Conservation (phyloP, 306 rosid species). For the Ochetophila trinervis region DNA sequence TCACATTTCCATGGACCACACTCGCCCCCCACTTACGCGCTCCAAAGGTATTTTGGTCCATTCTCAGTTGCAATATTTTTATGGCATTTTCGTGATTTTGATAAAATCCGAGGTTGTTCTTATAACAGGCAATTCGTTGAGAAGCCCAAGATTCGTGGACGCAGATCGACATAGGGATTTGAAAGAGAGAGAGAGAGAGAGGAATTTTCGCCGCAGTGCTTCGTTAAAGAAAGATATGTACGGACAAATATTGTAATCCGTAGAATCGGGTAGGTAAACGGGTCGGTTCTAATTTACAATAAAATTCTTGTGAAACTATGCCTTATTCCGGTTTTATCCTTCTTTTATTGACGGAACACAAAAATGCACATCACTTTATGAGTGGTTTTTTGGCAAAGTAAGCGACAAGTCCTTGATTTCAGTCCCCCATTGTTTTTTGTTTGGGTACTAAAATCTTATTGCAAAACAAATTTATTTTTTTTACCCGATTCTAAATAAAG, state of each 20-base stretch:
- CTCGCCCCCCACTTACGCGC: no score
- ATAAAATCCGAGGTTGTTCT: not conserved
- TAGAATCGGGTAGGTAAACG: not conserved
- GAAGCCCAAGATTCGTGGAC: slow-evolving; percentile 51
- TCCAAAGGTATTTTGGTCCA: slow-evolving; percentile 6
- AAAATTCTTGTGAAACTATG: no score
- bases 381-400: no score
- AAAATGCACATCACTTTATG: not conserved
- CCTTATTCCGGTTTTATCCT: not conserved
- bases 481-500: no score
- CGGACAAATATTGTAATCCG: slow-evolving; percentile 32
- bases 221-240: slow-evolving; percentile 4
- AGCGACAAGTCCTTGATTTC: no score
- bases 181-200: slow-evolving; percentile 28
- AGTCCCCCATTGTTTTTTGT: no score
- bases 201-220: slow-evolving; percentile 15
- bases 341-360: not conserved
- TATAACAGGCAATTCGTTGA: not conserved
- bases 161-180: slow-evolving; percentile 58
- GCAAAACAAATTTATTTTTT: no score
- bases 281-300: not conserved
- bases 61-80: rapidly evolving
- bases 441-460: no score
- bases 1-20: no score
- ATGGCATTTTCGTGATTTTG: slow-evolving; percentile 17